Evolutionary conservation across 2,329 filamentous ascomycete species (phyloP).

Genomic region (Microdochium paspali): DNA sequence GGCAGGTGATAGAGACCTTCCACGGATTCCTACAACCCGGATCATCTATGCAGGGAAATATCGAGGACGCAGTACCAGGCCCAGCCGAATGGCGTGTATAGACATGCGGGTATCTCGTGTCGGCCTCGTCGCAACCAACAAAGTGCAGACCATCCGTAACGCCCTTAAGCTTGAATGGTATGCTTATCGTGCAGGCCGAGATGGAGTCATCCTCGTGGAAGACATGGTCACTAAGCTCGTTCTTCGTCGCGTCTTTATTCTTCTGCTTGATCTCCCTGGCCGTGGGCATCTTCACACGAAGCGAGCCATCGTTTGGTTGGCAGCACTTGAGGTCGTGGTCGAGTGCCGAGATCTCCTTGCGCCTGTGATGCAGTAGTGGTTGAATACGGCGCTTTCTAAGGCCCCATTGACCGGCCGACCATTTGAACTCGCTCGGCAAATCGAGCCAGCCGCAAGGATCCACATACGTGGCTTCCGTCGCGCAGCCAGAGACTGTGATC

Average conservation of each 20-base stretch:
- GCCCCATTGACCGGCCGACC: constrained; percentile 66
- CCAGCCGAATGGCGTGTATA: constrained; percentile 78
- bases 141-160: constrained; percentile 87
- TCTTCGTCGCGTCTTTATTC: constrained; percentile 19
- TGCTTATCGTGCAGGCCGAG: constrained; percentile 40
- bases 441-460: constrained; percentile 62
- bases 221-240: constrained; percentile 27
- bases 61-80: constrained; percentile 69
- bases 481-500: constrained; percentile 40
- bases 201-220: constrained; percentile 19
- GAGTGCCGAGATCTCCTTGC: constrained; percentile 43
- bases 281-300: constrained; percentile 29
- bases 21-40: constrained; percentile 72
- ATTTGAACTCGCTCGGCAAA: constrained; percentile 49
- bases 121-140: constrained; percentile 71
- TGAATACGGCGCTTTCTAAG: constrained; percentile 59
- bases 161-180: constrained; percentile 69
- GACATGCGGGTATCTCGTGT: constrained; percentile 79
- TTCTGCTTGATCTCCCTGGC: constrained; percentile 20
- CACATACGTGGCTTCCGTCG: constrained; percentile 34
- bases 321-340: constrained; percentile 46
- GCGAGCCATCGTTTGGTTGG: constrained; percentile 44
- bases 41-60: constrained; percentile 93
- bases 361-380: constrained; percentile 40
- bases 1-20: constrained; percentile 80